Evolutionary conservation across 2,329 filamentous ascomycete genomes (phyloP).

Genomic region (Colletotrichum sp.): DNA sequence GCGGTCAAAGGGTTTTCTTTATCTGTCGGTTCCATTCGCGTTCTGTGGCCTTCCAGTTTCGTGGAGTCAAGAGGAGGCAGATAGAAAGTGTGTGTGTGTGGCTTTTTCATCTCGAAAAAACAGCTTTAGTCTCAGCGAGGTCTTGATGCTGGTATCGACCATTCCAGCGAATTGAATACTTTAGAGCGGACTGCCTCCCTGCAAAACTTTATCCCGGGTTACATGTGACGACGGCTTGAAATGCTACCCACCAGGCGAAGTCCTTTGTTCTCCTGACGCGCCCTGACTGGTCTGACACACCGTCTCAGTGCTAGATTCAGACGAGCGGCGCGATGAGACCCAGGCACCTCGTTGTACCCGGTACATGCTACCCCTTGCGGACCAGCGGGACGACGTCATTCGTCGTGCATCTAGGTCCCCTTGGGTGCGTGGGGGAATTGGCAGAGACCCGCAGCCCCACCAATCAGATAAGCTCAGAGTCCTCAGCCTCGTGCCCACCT

Average conservation of each 20-base stretch:
- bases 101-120: constrained; percentile 4
- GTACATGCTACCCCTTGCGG: not conserved
- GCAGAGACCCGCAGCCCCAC: not conserved
- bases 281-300: constrained; percentile 4
- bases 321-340: not conserved
- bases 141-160: constrained; percentile 18
- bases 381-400: constrained; percentile 12
- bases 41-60: constrained; percentile 13
- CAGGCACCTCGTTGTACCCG: not conserved
- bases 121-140: constrained; percentile 15
- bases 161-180: constrained; percentile 21
- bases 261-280: not conserved
- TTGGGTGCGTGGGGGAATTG: not conserved
- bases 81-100: constrained; percentile 14
- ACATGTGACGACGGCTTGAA: not conserved
- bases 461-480: constrained; percentile 10
- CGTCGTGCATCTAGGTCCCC: not conserved
- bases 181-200: not conserved
- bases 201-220: not conserved
- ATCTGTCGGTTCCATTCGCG: constrained; percentile 10
- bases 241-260: not conserved
- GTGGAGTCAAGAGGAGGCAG: not conserved
- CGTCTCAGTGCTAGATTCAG: not conserved
- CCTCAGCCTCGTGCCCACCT: constrained; percentile 4
- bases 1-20: constrained; percentile 6